Conservation (phyloP, 1,284 basidiomycete genomes). For the Stygiomarasmius scandens region DNA sequence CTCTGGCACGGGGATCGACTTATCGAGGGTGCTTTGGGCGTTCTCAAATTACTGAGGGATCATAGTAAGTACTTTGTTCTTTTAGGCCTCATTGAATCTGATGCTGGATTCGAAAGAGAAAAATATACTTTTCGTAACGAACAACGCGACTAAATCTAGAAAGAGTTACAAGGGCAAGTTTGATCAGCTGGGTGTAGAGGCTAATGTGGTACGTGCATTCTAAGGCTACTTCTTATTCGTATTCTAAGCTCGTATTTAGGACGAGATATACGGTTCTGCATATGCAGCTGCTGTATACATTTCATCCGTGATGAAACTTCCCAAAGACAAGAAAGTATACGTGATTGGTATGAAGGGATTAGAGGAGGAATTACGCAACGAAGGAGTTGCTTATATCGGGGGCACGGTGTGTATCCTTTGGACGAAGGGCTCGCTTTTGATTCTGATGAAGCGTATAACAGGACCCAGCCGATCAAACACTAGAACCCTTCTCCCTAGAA, state of each 20-base stretch:
- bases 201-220: conserved; percentile 75
- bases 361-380: conserved; percentile 88
- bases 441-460: conserved; percentile 31
- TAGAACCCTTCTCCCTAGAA: conserved; percentile 73
- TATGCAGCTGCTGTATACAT: conserved; percentile 94
- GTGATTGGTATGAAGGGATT: conserved; percentile 93
- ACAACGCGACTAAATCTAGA: conserved; percentile 96
- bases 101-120: conserved; percentile 54
- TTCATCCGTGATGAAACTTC: conserved; percentile 86
- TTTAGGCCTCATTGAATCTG: not conserved
- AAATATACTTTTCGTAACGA: conserved; percentile 92
- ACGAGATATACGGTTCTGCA: conserved; percentile 95
- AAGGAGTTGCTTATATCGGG: conserved; percentile 81
- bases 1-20: conserved; percentile 87
- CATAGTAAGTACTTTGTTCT: conserved; percentile 50
- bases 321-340: conserved; percentile 92
- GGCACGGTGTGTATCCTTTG: conserved; percentile 74
- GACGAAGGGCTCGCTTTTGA: too few species aligned
- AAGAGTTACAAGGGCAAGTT: conserved; percentile 90
- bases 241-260: conserved; percentile 46
- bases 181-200: conserved; percentile 85
- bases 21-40: conserved; percentile 77
- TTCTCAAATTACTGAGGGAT: conserved; percentile 67
- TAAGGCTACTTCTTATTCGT: conserved; percentile 15
- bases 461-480: conserved; percentile 84